Conservation (phyloP, 345 rosid genomes). For the Cardamine occulta region DNA sequence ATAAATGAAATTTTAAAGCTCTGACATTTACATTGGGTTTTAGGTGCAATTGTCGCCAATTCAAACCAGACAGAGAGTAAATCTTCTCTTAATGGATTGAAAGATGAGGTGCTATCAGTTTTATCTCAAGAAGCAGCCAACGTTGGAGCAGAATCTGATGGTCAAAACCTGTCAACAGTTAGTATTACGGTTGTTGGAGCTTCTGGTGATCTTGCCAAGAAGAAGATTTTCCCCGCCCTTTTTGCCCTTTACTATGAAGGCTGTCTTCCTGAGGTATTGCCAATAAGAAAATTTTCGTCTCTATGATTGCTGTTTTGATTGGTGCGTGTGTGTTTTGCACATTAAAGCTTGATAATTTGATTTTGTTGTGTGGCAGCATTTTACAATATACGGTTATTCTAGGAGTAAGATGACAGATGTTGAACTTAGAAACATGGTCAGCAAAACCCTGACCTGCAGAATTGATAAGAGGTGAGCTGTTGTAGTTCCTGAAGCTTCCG, state of each 20-base stretch:
- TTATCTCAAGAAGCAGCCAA: conserved; percentile 50
- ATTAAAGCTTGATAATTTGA: background rate
- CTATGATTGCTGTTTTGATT: conserved; percentile 16
- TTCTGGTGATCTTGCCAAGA: conserved; percentile 99
- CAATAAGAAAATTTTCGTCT: background rate
- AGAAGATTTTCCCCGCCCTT: conserved; percentile 98
- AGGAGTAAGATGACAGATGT: conserved; percentile 97
- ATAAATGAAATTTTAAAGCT: background rate
- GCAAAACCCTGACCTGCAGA: conserved; percentile 96
- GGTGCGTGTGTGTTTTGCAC: conserved; percentile 15
- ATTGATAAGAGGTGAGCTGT: conserved; percentile 82
- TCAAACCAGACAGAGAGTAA: conserved; percentile 48
- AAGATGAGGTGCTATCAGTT: conserved; percentile 52
- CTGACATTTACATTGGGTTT: conserved; percentile 11
- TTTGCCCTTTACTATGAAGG: conserved; percentile 96
- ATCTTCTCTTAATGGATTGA: conserved; percentile 51
- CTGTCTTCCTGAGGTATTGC: conserved; percentile 84
- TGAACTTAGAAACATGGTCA: conserved; percentile 90
- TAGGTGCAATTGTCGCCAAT: conserved; percentile 67
- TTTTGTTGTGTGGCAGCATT: conserved; percentile 64
- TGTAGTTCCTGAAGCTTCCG: background rate
- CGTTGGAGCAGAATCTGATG: conserved; percentile 51
- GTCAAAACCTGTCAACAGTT: conserved; percentile 66
- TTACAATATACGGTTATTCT: conserved; percentile 90
- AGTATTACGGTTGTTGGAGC: conserved; percentile 97